Conservation (phyloP, 768 basidiomycete genomes). For the Hygrophorus pudorinus region DNA sequence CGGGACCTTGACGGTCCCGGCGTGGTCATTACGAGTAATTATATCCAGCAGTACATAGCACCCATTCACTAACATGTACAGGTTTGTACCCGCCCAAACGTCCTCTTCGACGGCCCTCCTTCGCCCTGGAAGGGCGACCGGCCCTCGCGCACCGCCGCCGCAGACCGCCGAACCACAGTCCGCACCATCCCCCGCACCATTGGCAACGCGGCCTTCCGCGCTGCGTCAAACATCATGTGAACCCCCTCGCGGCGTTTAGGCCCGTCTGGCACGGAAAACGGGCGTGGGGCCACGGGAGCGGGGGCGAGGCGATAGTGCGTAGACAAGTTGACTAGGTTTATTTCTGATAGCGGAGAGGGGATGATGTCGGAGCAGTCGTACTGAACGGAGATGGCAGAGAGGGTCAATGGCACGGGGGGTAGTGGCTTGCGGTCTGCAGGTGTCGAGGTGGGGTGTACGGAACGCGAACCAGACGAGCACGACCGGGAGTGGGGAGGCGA, state of each 20-base stretch:
- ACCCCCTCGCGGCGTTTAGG: neutral
- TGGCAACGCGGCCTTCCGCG: neutral
- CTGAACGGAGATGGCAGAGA: neutral
- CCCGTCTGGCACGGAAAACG: neutral
- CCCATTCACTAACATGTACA: too few species aligned
- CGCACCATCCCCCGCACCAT: neutral
- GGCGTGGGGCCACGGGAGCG: conserved; percentile 7
- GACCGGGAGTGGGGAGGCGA: too few species aligned
- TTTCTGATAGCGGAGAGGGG: conserved; percentile 32
- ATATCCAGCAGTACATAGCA: too few species aligned
- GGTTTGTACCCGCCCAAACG: too few species aligned
- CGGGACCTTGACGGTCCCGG: too few species aligned
- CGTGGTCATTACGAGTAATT: too few species aligned
- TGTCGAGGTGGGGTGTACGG: neutral
- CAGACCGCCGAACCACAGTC: neutral
- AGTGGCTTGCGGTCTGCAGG: neutral
- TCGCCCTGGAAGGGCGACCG: too few species aligned
- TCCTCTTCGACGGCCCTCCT: too few species aligned
- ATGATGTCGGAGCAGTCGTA: neutral
- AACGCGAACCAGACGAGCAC: neutral
- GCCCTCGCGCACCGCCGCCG: neutral
- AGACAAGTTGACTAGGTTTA: conserved; percentile 37
- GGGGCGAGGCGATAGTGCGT: conserved; percentile 42
- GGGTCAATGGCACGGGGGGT: neutral
- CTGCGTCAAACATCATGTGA: neutral